Base-by-base conservation (phyloP, 176 grass and related monocot genomes). In the Typha latifolia region DNA sequence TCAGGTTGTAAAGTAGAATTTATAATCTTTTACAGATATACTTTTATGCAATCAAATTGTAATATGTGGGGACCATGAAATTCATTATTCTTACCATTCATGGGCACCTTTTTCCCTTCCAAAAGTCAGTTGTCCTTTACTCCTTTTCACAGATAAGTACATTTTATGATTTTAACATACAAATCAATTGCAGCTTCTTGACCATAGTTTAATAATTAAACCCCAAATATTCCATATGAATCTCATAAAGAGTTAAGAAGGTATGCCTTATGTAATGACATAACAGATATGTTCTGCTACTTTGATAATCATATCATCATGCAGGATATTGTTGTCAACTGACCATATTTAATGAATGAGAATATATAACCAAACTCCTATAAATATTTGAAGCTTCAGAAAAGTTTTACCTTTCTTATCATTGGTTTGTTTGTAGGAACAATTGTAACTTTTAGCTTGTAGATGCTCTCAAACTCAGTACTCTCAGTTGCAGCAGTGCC, bases 371-470 rank as follows among this genome's bases (percentile, higher is more conserved):
- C 5, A 57, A 57, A 57, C 52, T 21, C 53, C 52, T 19, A 51
- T 72, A 76, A 14, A 22, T 47, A 57, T 18, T 15, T 57, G n/a
- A 57, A 57, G 52, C 52, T 49, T 49, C 22, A 50, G 24, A 66
- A 52, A 66, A 65, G 16, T 61, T 32, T 56, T 75, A 96, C 93
- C 93, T 92, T 89, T 83, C 93, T 79, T 85, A 97, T 91, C 85
- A 91, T 97, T 76, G 93, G 82, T 63, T 91, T 91, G 69, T 97
- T 97, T 66, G 93, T 97, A 72, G 93, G 93, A 69, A 97, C 88
- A 65, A 97, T 80, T 14, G 93, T 89, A 73, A 97, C 93, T 78
- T 97, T 92, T 50, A 97, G 78, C 62, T 97, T 97, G 69, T 97
- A 97, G 79, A 97, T 97, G 72, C 93, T 97, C 78, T 97, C 85